Evolutionary conservation across 495 filamentous ascomycete genomes (phyloP).

Genomic region (Penicillium fimorum): DNA sequence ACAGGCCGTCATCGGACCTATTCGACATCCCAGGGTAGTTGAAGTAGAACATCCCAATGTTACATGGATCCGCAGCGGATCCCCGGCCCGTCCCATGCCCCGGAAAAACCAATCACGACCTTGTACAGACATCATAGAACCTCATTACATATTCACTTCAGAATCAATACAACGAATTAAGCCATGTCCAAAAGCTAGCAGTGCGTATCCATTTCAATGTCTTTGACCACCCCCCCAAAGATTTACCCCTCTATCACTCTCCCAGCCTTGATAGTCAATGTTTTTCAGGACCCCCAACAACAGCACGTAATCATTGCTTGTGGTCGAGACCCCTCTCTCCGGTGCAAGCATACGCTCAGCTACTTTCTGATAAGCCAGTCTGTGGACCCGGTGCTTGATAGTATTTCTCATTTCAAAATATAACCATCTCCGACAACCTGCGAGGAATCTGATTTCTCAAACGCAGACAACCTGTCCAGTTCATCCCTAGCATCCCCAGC

Average conservation of each 20-base stretch:
- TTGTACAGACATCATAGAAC: no score
- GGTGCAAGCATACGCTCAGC: not conserved
- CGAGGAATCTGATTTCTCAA: not conserved
- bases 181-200: not conserved
- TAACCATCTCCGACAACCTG: not conserved
- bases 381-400: not conserved
- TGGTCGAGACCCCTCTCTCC: not conserved
- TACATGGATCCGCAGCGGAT: not conserved
- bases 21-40: not conserved
- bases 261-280: not conserved
- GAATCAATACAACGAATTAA: no score
- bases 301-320: no score
- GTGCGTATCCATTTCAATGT: not conserved
- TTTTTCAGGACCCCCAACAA: not conserved
- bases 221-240: not conserved
- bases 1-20: no score
- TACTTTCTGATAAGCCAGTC: not conserved
- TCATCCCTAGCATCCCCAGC: not conserved
- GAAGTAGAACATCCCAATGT: not conserved
- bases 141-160: not conserved
- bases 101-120: not conserved
- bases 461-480: not conserved
- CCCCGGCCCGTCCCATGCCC: not conserved
- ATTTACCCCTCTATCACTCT: not conserved
- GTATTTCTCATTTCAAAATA: not conserved